These are phyloP conservation scores for Hymenoscyphus albidus DNA, from an alignment of 2,329 filamentous ascomycete genomes.

Conservation along the genomic window DNA sequence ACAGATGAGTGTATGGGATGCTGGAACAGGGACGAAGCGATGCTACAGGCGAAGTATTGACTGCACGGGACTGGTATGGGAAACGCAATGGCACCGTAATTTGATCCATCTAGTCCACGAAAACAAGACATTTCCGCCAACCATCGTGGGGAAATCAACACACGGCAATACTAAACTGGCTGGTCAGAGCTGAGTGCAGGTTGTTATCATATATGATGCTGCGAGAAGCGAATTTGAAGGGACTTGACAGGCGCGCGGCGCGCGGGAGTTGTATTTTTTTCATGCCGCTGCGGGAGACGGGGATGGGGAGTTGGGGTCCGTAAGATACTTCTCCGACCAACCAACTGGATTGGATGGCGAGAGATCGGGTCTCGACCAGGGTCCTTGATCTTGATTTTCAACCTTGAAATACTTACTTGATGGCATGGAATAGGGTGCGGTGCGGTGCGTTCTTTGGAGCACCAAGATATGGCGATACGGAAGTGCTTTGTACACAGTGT, in stretches of 20 bases:
- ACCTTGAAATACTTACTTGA: not conserved
- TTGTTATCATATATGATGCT: constrained; percentile 4
- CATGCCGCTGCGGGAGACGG: not conserved
- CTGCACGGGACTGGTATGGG: not conserved
- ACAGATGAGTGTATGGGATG: not conserved
- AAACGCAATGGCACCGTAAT: not conserved
- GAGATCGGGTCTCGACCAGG: constrained; percentile 4
- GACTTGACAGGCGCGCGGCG: not conserved
- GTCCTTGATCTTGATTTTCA: not conserved
- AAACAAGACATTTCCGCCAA: not conserved
- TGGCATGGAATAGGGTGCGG: too few relatives aligned
- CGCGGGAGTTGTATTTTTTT: not conserved
- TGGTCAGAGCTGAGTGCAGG: not conserved
- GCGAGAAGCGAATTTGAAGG: not conserved
- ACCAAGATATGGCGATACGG: not conserved
- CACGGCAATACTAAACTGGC: not conserved
- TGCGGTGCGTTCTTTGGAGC: not conserved
- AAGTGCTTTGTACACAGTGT: too few relatives aligned
- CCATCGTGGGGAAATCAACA: not conserved
- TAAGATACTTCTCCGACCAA: not conserved
- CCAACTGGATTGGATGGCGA: constrained; percentile 8
- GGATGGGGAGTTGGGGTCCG: not conserved
- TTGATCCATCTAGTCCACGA: not conserved
- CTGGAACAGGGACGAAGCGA: not conserved
- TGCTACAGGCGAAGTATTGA: not conserved